Evolutionary conservation across 495 filamentous ascomycete genomes (phyloP).

Genomic region (Gamarada debralockiae): DNA sequence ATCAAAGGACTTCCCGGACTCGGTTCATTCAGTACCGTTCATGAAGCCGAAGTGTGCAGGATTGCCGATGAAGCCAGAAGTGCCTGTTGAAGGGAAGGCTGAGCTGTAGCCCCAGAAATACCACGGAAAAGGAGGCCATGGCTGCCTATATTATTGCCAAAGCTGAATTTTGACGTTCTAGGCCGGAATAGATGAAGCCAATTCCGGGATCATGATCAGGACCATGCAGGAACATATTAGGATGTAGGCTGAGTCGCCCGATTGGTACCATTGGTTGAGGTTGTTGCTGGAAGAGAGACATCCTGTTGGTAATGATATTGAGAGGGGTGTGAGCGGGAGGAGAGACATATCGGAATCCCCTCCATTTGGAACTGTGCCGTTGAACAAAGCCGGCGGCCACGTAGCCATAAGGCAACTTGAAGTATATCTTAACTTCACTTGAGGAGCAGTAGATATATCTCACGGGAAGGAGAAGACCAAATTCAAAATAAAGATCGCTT

Average conservation of each 20-base stretch:
- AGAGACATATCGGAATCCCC: too few relatives aligned
- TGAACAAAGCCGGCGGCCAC: too few relatives aligned
- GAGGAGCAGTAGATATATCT: too few relatives aligned
- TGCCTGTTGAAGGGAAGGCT: slow-evolving; percentile 81
- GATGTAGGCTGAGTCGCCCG: slow-evolving; percentile 90
- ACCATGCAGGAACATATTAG: slow-evolving; percentile 86
- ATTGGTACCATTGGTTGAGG: too few relatives aligned
- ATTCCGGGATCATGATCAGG: slow-evolving; percentile 96
- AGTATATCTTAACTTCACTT: too few relatives aligned
- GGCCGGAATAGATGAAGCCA: slow-evolving; percentile 98
- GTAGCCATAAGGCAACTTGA: too few relatives aligned
- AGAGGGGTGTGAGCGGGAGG: too few relatives aligned
- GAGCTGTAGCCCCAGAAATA: slow-evolving; percentile 99
- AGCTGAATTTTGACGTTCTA: slow-evolving; percentile 92
- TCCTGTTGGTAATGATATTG: too few relatives aligned
- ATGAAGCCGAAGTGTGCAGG: slow-evolving; percentile 82
- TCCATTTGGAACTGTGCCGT: too few relatives aligned
- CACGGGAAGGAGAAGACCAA: too few relatives aligned
- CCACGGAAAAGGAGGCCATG: slow-evolving; percentile 96
- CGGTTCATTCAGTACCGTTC: slow-evolving; percentile 70
- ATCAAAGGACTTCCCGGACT: slow-evolving; percentile 72
- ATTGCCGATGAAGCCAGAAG: slow-evolving; percentile 76
- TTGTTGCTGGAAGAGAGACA: too few relatives aligned
- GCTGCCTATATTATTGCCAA: slow-evolving; percentile 87
- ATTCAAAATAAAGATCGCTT: too few relatives aligned